Evolutionary conservation across 805 yeast species (phyloP).

Genomic region (Debaryomyces castellii): DNA sequence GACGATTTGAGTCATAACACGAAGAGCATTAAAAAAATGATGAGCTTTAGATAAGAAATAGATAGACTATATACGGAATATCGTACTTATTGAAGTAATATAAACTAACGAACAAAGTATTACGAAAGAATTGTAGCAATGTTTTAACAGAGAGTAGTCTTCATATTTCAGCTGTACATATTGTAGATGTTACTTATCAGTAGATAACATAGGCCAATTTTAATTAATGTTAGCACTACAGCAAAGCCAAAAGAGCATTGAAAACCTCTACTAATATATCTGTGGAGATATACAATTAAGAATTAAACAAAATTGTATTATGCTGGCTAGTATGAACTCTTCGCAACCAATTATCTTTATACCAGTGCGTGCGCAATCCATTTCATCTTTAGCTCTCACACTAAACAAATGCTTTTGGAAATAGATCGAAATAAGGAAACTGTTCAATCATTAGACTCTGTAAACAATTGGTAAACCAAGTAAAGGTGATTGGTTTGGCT

Average conservation of each 20-base stretch:
- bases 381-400: neutral
- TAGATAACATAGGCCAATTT: too few relatives aligned
- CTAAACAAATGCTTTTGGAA: neutral
- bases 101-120: neutral
- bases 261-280: too few relatives aligned
- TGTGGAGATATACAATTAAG: too few relatives aligned
- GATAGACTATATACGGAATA: neutral
- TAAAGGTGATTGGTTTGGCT: neutral
- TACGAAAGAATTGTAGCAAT: neutral
- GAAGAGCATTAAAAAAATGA: constrained; percentile 24
- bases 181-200: too few relatives aligned
- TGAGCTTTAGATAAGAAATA: constrained; percentile 21
- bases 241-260: too few relatives aligned
- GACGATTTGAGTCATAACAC: constrained; percentile 9
- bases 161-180: too few relatives aligned
- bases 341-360: neutral
- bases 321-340: neutral
- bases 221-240: too few relatives aligned
- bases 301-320: too few relatives aligned
- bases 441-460: neutral
- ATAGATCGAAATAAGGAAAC: neutral
- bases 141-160: too few relatives aligned
- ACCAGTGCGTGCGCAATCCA: neutral
- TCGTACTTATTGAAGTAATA: neutral
- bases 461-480: neutral